Evolutionary conservation across 2,329 filamentous ascomycete species (phyloP).

Genomic region (Rhynchosporium secalis): DNA sequence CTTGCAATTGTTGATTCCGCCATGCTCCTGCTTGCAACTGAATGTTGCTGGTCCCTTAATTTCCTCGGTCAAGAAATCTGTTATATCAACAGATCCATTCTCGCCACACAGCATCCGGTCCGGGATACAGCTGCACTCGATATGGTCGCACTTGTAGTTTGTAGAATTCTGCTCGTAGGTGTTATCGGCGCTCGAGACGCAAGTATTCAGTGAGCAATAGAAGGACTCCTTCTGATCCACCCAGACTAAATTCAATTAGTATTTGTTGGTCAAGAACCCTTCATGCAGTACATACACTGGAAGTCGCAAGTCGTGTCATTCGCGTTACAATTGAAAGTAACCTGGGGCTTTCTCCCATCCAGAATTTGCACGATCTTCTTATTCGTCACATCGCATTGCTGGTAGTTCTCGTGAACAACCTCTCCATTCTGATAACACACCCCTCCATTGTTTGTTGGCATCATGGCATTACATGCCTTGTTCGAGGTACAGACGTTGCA

Average conservation of each 20-base stretch:
- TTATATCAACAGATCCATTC: conserved; percentile 85
- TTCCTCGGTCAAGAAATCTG: conserved; percentile 77
- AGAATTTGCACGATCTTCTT: conserved; percentile 86
- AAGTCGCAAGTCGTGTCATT: conserved; percentile 82
- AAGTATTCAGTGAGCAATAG: conserved; percentile 86
- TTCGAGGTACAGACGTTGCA: conserved; percentile 92
- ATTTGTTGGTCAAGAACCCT: conserved; percentile 8
- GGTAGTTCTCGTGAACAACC: conserved; percentile 90
- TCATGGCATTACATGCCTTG: conserved; percentile 77
- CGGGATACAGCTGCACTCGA: conserved; percentile 84
- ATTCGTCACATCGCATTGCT: conserved; percentile 98
- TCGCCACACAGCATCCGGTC: conserved; percentile 94
- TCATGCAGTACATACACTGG: conserved; percentile 66
- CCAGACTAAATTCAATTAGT: conserved; percentile 66
- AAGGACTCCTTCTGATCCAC: conserved; percentile 93
- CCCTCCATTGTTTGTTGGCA: conserved; percentile 77
- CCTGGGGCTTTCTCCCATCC: conserved; percentile 82
- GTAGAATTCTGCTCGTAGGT: conserved; percentile 75
- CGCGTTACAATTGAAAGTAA: conserved; percentile 87
- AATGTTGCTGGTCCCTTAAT: conserved; percentile 90
- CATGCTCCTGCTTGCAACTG: conserved; percentile 66
- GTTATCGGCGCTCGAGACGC: conserved; percentile 69
- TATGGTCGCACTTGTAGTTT: conserved; percentile 78
- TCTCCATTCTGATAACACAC: conserved; percentile 91
- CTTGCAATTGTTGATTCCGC: conserved; percentile 65